Base-by-base conservation (phyloP, 495 filamentous ascomycete genomes). In the Extremus antarcticus region DNA sequence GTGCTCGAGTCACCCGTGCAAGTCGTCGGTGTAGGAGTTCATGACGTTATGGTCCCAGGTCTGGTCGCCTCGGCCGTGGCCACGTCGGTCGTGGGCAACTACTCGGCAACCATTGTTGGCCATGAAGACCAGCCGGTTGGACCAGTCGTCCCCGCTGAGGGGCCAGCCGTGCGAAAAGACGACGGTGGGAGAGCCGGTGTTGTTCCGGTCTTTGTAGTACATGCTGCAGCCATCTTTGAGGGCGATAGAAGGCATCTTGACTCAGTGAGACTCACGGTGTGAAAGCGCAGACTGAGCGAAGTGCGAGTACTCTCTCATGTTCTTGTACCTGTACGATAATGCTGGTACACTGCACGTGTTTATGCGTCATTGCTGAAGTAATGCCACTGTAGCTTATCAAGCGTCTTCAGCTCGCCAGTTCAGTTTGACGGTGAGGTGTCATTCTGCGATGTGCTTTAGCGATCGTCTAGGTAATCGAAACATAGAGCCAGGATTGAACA, bases 141-240 rank as follows among this genome's bases (percentile, higher is more conserved):
- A 22, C 25, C 24, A 51, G 29, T 35, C 21, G 29, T 51, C 49
- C 3, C 7, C 4, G 49, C 21, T 51, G 3, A 51, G 25, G 16
- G 49, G 49, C 49, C 49, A 51, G 49, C 49, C 49, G 24, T 51
- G 49, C 4, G 49, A 51, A 19, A 51, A 39, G 49, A 39, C 29
- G 24, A 40, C 24, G 13, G 49, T 3, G 3, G 16, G 15, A 19
- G 24, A 3, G 29, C n/a, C 21, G 24, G 23, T 13, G 11, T 3
- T 35, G 23, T 23, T 23, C 49, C 49, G 39, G 49, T 35, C 29
- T 39, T 51, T 51, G 49, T 51, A 51, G 49, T 51, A 51, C 3
- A 51, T 3, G 7, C n/a, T 25, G 13, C 11, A 15, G 49, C 49
- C 49, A 20, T 51, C 49, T 19, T 35, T 17, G 25, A 51, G 24